Conservation (phyloP, 169 alveolate genomes). For the Cyclospora cayetanensis region DNA sequence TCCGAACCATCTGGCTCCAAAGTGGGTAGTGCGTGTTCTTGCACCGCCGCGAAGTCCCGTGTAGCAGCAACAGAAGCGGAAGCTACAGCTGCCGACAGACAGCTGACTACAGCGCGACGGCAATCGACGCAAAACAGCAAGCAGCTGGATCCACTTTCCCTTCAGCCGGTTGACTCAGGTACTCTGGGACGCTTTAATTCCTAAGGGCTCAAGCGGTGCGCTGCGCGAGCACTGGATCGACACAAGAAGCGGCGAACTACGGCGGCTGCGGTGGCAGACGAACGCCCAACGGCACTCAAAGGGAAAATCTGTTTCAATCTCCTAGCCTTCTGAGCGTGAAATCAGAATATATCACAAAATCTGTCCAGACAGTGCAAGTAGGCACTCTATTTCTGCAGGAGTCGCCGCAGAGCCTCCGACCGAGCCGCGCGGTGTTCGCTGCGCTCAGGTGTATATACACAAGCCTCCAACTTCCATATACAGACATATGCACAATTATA, state of each 20-base stretch:
- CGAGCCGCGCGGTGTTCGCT: neutral
- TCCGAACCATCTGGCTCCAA: neutral
- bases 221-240: too few species aligned
- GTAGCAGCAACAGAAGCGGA: slow-evolving; percentile 2
- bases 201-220: neutral
- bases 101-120: neutral
- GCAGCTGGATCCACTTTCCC: neutral
- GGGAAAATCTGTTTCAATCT: neutral
- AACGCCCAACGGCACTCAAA: neutral
- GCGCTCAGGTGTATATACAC: neutral
- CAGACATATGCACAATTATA: too few species aligned
- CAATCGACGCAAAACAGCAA: neutral
- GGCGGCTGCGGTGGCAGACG: neutral
- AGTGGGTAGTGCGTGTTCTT: slow-evolving; percentile 4
- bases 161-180: slow-evolving; percentile 5
- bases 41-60: neutral
- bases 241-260: slow-evolving; percentile 8
- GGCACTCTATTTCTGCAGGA: neutral
- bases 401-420: neutral
- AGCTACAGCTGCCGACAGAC: too few species aligned
- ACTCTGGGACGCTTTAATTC: neutral
- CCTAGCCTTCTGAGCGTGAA: neutral
- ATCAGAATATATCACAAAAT: neutral
- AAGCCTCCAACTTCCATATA: too few species aligned
- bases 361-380: neutral